phyloP scores from a whole-genome alignment of 139 green algal genomes.

The Mesostigma viride region DNA sequence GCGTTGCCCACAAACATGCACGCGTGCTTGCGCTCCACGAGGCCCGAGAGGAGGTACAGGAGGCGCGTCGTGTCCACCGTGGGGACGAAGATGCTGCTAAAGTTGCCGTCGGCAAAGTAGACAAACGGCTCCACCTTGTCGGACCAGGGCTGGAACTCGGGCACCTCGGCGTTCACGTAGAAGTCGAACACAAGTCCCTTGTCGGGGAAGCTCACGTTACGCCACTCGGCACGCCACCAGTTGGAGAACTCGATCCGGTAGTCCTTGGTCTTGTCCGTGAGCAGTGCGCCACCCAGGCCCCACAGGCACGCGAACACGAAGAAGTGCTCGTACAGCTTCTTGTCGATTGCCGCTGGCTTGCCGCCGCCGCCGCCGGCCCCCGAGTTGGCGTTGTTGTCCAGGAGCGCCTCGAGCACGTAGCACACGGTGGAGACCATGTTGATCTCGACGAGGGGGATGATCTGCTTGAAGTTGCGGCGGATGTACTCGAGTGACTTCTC shows the following conservation, averaged over 20 bases:
- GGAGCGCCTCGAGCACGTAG: constrained; percentile 81
- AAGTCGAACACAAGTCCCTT: constrained; percentile 82
- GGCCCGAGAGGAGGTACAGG: constrained; percentile 66
- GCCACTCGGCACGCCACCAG: constrained; percentile 68
- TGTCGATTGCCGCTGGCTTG: constrained; percentile 48
- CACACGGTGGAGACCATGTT: constrained; percentile 77
- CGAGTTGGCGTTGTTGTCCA: constrained; percentile 23
- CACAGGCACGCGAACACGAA: constrained; percentile 88
- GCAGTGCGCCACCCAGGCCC: constrained; percentile 77
- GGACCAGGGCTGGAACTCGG: constrained; percentile 62
- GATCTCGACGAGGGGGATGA: constrained; percentile 63
- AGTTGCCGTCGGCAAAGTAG: constrained; percentile 35
- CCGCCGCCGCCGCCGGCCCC: background rate
- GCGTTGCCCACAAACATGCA: constrained; percentile 79
- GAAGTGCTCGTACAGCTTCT: constrained; percentile 74
- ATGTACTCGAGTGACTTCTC: constrained; percentile 71
- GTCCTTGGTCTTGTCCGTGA: constrained; percentile 71
- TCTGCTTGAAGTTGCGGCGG: constrained; percentile 66
- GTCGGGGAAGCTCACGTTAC: constrained; percentile 55
- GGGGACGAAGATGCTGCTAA: constrained; percentile 67
- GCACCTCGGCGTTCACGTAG: constrained; percentile 63
- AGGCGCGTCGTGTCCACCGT: constrained; percentile 76
- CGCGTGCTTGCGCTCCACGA: constrained; percentile 67
- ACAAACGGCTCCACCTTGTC: constrained; percentile 42
- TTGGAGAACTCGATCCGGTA: constrained; percentile 71